Evolutionary conservation across 1,139 yeast species (phyloP), one percentile per base, ranked within the genome.

Genomic region (Suhomyces atakaporum): DNA sequence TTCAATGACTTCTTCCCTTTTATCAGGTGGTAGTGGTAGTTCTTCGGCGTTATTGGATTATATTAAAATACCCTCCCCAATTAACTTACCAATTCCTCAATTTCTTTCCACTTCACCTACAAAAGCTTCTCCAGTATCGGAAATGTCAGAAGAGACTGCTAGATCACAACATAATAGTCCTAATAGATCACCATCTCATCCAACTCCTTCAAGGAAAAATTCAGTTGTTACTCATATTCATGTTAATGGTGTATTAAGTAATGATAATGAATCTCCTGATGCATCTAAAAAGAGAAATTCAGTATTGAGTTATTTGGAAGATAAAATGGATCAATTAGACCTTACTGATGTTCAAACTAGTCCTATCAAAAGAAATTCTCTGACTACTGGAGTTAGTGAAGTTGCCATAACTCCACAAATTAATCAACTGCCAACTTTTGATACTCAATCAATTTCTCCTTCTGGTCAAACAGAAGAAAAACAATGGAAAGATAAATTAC

Each of bases 241-340:
- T 63, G 77, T 74, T 52, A 60, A 73, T 58, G 73, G 79, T 55
- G 67, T 68, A 48, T 57, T 70, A 44, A 53, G 73, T 38, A 62
- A 58, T 40, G 74, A 69, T 29, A 53, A 32, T 12, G 40, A 40
- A 15, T 47, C 53, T 4, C 51, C 50, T 5, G 55, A 44, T 15
- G 51, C 53, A 27, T 63, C 63, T 19, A 58, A 57, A 37, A 67
- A 68, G 52, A 54, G 73, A 29, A 69, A 67, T 44, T 64, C 75
- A 3, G 75, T 69, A 2, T 58, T 72, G 45, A 62, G 69, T 47
- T 71, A 71, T 43, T 60, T 71, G 50, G 77, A 70, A 45, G 76
- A 70, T 48, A 69, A 66, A 49, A 71, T 71, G 56, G 75, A 70
- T 35, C 60, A 64, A 11, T 56, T 69, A 42, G 77, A 71, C 32